Evolutionary conservation across 148 eudicot genomes (phyloP), one percentile per base, ranked within the genome.

Genomic region (Fagopyrum esculentum): DNA sequence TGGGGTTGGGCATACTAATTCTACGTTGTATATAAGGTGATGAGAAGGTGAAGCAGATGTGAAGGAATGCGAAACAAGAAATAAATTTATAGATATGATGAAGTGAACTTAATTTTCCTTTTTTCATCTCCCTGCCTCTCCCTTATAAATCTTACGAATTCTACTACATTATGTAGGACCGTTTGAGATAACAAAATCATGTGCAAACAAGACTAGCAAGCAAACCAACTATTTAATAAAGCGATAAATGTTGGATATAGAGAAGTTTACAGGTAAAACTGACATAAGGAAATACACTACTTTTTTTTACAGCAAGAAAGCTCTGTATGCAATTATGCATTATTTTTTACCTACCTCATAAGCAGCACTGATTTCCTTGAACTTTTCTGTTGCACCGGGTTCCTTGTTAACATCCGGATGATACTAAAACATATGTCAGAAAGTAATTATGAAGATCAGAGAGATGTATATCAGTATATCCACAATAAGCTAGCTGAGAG

Each of bases 401-500:
- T 87, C 90, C 79, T 95, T 95, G 80, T 95, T 95, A 79, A 92
- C 98, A 86, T 95, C 98, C 19, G 98, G 98, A 78, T 95, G 98
- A 79, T 82, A 95, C 98, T 95, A 75, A 17, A 87, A 50, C 52
- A 48, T 46, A 80, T 29, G 54, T 30, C 71, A 56, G 35, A 75
- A 61, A 66, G 71, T 15, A 12, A 26, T 26, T 29, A 26, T 61
- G 40, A 61, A 43, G 40, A 66, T 66, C 47, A 35, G 15, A 9
- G 46, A 35, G 68, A 35, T 35, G 3, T 35, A 35, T 6, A 11
- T 66, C 46, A 1, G 3, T 35, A 35, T 6, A 11, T 66, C 46
- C 19, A 66, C 46, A 66, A 66, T 45, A 66, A 66, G 71, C 46
- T 66, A 63, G 44, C 71, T 40, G 47, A 66, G 43, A 40, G 71